A percentile compares a stretch with the other conserved stretches of the same genome.
Evolutionary conservation across 306 rosid species (phyloP).

Genomic region (Cucurbita ficifolia): DNA sequence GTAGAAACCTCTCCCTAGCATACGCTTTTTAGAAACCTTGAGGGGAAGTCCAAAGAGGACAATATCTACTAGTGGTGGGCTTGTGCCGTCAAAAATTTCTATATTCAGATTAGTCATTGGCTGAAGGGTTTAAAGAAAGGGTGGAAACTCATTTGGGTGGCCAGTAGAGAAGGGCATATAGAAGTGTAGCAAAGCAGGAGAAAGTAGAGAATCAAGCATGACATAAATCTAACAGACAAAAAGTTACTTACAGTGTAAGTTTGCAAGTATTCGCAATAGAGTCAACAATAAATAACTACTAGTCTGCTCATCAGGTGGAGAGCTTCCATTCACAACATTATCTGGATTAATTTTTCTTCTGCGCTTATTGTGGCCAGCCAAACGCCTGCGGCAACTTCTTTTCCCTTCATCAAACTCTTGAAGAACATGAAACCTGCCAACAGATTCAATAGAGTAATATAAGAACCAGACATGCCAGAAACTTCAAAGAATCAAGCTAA

Average conservation of each 20-base stretch:
- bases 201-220: constrained; percentile 4
- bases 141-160: neutral
- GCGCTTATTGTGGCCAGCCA: constrained; percentile 79
- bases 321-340: constrained; percentile 39
- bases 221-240: neutral
- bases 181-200: constrained; percentile 5
- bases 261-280: constrained; percentile 59
- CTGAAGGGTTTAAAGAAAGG: neutral
- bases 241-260: constrained; percentile 50
- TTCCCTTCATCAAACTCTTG: constrained; percentile 92
- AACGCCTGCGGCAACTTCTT: constrained; percentile 86
- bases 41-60: no score
- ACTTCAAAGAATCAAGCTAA: neutral
- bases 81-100: neutral
- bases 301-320: constrained; percentile 45
- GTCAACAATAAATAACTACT: constrained; percentile 58
- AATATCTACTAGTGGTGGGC: no score
- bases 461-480: neutral
- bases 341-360: constrained; percentile 77
- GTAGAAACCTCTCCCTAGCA: no score
- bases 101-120: neutral
- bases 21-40: no score
- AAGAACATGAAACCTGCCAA: constrained; percentile 79
- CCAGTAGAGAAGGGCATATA: neutral
- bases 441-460: constrained; percentile 11